Conservation (phyloP, 1,284 basidiomycete genomes). For the Pseudozyma hubeiensis region DNA sequence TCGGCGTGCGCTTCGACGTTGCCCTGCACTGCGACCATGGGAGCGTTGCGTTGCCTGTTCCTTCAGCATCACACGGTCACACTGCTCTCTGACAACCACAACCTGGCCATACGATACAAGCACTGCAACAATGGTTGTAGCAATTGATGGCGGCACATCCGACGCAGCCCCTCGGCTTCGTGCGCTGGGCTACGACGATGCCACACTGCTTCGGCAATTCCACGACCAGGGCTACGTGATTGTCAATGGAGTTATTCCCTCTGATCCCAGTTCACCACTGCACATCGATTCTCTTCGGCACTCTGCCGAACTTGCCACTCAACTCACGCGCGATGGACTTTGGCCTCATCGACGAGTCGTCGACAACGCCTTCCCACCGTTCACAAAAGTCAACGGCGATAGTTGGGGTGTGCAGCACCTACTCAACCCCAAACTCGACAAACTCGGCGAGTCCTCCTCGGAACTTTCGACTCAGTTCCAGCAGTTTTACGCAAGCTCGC, state of each 20-base stretch:
- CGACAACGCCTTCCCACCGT: constrained; percentile 85
- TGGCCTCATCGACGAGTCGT: constrained; percentile 79
- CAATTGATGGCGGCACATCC: neutral
- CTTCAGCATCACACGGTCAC: neutral
- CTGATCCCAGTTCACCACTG: constrained; percentile 15
- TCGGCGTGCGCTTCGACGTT: no score
- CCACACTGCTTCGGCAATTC: constrained; percentile 70
- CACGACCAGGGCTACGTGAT: constrained; percentile 79
- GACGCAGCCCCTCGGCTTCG: constrained; percentile 22
- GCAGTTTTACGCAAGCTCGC: constrained; percentile 43
- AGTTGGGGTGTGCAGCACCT: constrained; percentile 75
- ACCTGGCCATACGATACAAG: neutral
- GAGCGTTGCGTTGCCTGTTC: no score
- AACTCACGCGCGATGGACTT: constrained; percentile 74
- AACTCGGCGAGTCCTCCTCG: constrained; percentile 50
- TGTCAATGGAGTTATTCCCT: constrained; percentile 75
- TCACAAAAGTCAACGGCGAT: constrained; percentile 74
- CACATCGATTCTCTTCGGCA: constrained; percentile 25
- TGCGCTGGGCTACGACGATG: constrained; percentile 32
- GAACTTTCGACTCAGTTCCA: constrained; percentile 20
- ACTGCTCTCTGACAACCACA: no score
- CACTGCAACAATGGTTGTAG: constrained; percentile 2
- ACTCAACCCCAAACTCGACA: constrained; percentile 73
- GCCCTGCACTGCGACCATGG: no score
- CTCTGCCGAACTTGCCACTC: constrained; percentile 70